Evolutionary conservation across 2,329 filamentous ascomycete species (phyloP).

Genomic region (Fusarium setosum): DNA sequence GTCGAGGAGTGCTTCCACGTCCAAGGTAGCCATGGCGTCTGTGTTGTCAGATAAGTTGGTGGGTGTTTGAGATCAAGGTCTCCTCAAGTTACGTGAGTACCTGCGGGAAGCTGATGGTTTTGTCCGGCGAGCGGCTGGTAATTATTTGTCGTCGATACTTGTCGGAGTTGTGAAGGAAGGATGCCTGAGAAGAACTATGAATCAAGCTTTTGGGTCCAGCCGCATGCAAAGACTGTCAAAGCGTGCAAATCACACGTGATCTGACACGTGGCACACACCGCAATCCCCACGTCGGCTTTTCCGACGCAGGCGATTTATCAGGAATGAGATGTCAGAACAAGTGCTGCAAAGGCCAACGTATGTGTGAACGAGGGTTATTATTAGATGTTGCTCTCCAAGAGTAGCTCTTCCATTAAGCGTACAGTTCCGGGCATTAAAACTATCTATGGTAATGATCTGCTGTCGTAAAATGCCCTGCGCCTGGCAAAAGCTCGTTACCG

Average conservation of each 20-base stretch:
- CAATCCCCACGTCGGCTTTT: constrained; percentile 14
- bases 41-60: constrained; percentile 24
- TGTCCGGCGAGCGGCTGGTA: constrained; percentile 15
- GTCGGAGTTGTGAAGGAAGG: constrained; percentile 14
- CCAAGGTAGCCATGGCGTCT: constrained; percentile 63
- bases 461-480: constrained; percentile 38
- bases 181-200: constrained; percentile 36
- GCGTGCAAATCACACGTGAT: constrained; percentile 31
- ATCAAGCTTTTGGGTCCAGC: constrained; percentile 37
- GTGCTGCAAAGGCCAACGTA: not conserved
- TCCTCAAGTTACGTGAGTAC: constrained; percentile 12
- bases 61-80: constrained; percentile 1
- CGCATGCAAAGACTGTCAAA: constrained; percentile 5
- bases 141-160: constrained; percentile 16
- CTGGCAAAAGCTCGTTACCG: constrained; percentile 42
- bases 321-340: not conserved
- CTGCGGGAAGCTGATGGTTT: constrained; percentile 7
- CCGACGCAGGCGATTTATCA: not conserved
- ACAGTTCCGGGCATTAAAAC: constrained; percentile 42
- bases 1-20: constrained; percentile 92
- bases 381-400: constrained; percentile 33
- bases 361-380: constrained; percentile 25
- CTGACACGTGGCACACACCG: constrained; percentile 28
- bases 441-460: constrained; percentile 32
- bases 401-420: constrained; percentile 27